Base-by-base conservation (phyloP, 148 eudicot genomes). In the Nyssa sinensis region DNA sequence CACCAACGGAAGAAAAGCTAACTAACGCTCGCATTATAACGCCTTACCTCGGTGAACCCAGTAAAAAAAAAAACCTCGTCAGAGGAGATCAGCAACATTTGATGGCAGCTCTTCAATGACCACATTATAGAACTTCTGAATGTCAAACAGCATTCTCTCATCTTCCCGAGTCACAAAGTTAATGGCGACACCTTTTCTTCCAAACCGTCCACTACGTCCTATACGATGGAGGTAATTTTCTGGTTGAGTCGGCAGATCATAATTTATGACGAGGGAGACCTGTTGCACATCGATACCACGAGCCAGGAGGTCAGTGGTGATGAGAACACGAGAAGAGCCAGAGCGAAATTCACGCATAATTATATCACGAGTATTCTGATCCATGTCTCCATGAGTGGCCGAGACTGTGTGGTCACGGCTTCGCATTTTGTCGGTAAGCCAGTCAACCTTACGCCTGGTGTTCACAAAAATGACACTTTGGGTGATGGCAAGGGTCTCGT, bases 261-360 rank as follows among this genome's bases (percentile, higher is more conserved):
- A 80, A 66, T 81, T 81, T 29, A 81, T 76, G 19, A 81, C 84
- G 32, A 81, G 84, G 17, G 83, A 81, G 7, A 81, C 83, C 31
- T 76, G 83, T 33, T 81, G 83, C 16, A 81, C 83, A 44, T 81
- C 84, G 19, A 81, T 81, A 19, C 80, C 84, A 62, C 84, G 84
- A 21, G 84, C 84, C 77, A 81, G 61, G 49, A 81, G 70, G 35
- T 80, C 83, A 21, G 83, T 80, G 72, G 83, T 75, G 55, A 80
- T 80, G 7, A 80, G 68, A 11, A 80, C 83, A 14, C 83, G 75
- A 31, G 83, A 80, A 6, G 83, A 80, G 27, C 79, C 83, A 25
- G 83, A 80, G 29, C 83, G 83, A 41, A 81, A 81, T 33, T 81
- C 84, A 2, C 84, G 83, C 83, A 81, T 81, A 64, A 80, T 80